phyloP scores from a whole-genome alignment of 2,329 filamentous ascomycete species.

The Penicillium freii region DNA sequence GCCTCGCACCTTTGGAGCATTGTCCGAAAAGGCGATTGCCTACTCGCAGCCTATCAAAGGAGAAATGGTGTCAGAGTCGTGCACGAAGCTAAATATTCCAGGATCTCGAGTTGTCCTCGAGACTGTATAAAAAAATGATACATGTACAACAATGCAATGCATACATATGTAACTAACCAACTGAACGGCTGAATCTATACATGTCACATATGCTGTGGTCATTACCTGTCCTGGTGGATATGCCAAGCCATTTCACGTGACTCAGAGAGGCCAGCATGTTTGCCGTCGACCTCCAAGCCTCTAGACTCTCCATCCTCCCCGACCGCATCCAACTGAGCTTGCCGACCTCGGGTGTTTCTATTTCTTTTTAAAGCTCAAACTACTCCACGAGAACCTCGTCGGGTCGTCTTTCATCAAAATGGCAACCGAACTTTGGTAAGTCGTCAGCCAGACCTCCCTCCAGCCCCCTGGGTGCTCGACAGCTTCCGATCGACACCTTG shows the following conservation, averaged over 20 bases:
- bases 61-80: constrained; percentile 14
- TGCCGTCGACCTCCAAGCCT: constrained; percentile 35
- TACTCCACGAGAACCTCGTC: constrained; percentile 14
- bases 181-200: neutral
- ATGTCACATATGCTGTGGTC: constrained; percentile 2
- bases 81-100: constrained; percentile 38
- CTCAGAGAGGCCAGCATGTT: constrained; percentile 35
- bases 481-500: constrained; percentile 24
- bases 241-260: constrained; percentile 37
- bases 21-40: constrained; percentile 42
- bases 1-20: constrained; percentile 38
- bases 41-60: constrained; percentile 27
- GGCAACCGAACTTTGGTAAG: constrained; percentile 80
- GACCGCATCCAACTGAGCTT: constrained; percentile 26
- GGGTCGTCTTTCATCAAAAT: constrained; percentile 53
- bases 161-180: neutral
- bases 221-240: constrained; percentile 1
- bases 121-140: constrained; percentile 4
- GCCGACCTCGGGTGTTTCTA: constrained; percentile 16
- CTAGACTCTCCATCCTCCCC: constrained; percentile 29
- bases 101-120: constrained; percentile 30
- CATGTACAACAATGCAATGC: constrained; percentile 5
- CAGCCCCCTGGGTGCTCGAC: constrained; percentile 34
- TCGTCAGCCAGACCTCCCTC: constrained; percentile 41
- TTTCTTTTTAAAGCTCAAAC: constrained; percentile 18